Evolutionary conservation across 2,329 filamentous ascomycete species (phyloP).

Genomic region (Colletotrichum sp.): DNA sequence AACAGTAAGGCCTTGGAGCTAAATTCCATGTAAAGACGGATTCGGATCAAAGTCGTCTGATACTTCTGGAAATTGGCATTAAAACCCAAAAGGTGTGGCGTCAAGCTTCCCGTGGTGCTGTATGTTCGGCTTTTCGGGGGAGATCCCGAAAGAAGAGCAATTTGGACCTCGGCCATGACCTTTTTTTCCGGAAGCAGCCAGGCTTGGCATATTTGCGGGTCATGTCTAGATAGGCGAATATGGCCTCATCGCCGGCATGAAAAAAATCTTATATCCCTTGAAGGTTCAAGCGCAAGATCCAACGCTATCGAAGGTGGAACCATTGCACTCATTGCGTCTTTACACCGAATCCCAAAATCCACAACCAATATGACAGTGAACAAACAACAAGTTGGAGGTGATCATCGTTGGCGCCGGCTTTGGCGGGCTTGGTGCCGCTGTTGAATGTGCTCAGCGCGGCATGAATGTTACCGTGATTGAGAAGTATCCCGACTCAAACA

Average conservation of each 20-base stretch:
- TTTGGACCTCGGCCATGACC: not conserved
- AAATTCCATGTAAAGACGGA: not conserved
- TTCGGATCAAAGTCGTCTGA: not conserved
- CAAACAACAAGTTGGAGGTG: slow-evolving; percentile 15
- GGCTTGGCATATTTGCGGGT: not conserved
- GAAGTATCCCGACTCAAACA: slow-evolving; percentile 36
- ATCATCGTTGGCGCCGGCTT: slow-evolving; percentile 45
- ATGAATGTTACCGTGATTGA: slow-evolving; percentile 52
- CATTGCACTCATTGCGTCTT: not conserved
- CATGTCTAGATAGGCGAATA: not conserved
- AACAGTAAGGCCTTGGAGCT: not conserved
- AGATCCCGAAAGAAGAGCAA: not conserved
- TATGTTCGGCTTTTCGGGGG: not conserved
- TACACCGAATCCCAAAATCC: not conserved
- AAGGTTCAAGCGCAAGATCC: not conserved
- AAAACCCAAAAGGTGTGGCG: not conserved
- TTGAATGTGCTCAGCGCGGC: slow-evolving; percentile 62
- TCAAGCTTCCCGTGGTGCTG: not conserved
- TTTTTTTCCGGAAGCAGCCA: not conserved
- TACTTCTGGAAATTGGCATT: not conserved
- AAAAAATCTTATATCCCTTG: not conserved
- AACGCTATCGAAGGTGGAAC: not conserved
- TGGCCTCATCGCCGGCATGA: not conserved
- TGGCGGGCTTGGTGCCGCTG: slow-evolving; percentile 62
- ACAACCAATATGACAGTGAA: not conserved